These are phyloP conservation scores for Gracilariopsis chorda DNA, from an alignment of 23 red algal genomes.

Conservation along the genomic window DNA sequence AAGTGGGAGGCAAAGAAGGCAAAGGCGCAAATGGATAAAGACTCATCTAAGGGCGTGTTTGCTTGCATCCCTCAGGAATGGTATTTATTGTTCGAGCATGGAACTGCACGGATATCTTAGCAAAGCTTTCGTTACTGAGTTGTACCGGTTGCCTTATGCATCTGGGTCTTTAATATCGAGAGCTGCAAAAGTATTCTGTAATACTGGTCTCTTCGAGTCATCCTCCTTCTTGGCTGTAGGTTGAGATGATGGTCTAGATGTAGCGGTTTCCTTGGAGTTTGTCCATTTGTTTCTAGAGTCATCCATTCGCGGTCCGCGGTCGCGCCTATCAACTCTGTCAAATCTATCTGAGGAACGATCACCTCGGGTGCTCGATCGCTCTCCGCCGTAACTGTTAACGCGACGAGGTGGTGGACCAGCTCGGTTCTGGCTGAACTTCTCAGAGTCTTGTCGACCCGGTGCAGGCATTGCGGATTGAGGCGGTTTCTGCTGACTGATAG, in stretches of 20 bases:
- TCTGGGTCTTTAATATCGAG: constrained; percentile 42
- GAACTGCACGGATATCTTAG: no score
- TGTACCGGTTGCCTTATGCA: no score
- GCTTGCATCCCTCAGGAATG: no score
- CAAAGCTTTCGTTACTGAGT: no score
- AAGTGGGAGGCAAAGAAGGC: no score
- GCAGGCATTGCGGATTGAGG: neutral
- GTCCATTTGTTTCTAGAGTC: constrained; percentile 1
- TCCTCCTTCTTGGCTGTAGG: constrained; percentile 22
- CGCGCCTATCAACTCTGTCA: neutral
- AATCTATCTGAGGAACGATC: neutral
- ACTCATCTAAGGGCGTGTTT: no score
- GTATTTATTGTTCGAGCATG: no score
- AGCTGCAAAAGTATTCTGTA: constrained; percentile 50
- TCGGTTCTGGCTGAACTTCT: neutral
- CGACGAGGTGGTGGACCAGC: neutral
- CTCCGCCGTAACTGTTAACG: neutral
- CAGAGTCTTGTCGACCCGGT: neutral
- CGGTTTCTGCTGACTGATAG: neutral
- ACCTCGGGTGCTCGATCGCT: neutral
- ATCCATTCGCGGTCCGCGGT: neutral
- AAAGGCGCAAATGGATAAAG: no score
- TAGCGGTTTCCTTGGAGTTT: neutral
- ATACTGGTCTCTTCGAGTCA: constrained; percentile 24
- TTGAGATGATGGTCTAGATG: neutral